A percentile compares a stretch with the other conserved stretches of the same genome.
Evolutionary conservation across 2,329 filamentous ascomycete species (phyloP).

Genomic region (Clonostachys byssicola): DNA sequence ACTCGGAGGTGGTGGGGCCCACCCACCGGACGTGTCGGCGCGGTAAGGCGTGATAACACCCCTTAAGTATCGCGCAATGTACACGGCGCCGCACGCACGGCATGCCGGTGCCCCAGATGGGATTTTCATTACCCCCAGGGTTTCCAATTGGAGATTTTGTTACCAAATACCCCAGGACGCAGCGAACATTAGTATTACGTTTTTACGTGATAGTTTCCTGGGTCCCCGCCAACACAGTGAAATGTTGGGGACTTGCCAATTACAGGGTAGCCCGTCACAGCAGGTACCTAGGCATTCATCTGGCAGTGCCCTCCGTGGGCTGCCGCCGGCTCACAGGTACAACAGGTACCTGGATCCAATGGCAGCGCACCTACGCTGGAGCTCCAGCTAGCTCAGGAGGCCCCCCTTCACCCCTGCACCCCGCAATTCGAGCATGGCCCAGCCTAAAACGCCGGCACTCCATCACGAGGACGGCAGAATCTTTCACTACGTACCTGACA

Average conservation of each 20-base stretch:
- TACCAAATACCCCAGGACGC: background rate
- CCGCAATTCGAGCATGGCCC: constrained; percentile 1
- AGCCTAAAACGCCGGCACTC: constrained; percentile 10
- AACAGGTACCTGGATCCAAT: too few species aligned
- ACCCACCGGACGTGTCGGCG: constrained; percentile 2
- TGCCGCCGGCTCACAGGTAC: too few species aligned
- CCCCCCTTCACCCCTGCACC: constrained; percentile 1
- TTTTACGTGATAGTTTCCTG: too few species aligned
- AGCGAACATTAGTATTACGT: too few species aligned
- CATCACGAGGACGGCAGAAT: constrained; percentile 19
- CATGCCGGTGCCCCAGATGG: constrained; percentile 4
- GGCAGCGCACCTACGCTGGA: too few species aligned
- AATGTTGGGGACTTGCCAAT: too few species aligned
- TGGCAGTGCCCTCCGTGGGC: too few species aligned
- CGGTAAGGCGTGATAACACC: background rate
- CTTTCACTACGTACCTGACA: background rate
- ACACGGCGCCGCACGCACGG: too few species aligned
- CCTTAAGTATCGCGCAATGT: background rate
- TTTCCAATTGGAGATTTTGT: constrained; percentile 1
- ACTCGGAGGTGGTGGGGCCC: background rate
- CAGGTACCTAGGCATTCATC: too few species aligned
- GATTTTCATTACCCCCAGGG: constrained; percentile 9
- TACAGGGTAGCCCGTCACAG: too few species aligned
- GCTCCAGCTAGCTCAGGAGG: background rate
- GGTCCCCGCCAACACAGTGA: too few species aligned